Base-by-base conservation (phyloP, 1,284 basidiomycete genomes). In the Heliocybe sulcata region DNA sequence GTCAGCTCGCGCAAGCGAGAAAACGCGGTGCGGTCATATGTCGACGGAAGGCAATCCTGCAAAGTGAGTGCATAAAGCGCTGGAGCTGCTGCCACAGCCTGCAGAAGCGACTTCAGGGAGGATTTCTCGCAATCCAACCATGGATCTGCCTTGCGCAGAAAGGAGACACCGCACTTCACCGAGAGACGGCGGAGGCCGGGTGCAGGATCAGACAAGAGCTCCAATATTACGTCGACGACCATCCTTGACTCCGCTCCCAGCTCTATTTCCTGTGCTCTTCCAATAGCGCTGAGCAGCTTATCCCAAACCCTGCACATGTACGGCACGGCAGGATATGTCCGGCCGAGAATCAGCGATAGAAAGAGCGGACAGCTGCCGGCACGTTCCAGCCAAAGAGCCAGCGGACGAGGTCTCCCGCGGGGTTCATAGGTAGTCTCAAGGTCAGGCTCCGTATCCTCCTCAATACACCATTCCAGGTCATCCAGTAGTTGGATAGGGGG, bases 391-490 rank as follows among this genome's bases (percentile, higher is more conserved):
- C 47, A 49, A 3, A 49, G 47, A 16, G 8, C 12, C 16, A 49
- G 12, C 22, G 47, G 47, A 16, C 47, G 47, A 16, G 6, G 23
- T 9, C 25, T 49, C 9, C 9, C 8, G 12, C 20, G 8, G 27
- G n/a, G n/a, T n/a, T n/a, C n/a, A n/a, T n/a, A n/a, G n/a, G n/a
- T n/a, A n/a, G n/a, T n/a, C n/a, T 6, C 8, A 25, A 25, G 4
- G 8, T 49, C 16, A 25, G 10, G 14, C 12, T 49, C 47, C 4
- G n/a, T 6, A 19, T 59, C 57, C 31, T 57, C 54, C 35, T 56
- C 58, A 8, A 57, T 55, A 27, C 56, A 59, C 59, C 59, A 58
- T 19, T 51, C 54, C 3, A 27, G 42, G 22, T 54, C 47, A 12
- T 45, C 19, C n/a, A 22, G 25, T 45, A 51, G n/a, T n/a, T n/a